A percentile compares a stretch with the other conserved stretches of the same genome.
phyloP scores from a whole-genome alignment of 1,139 yeast genomes.

The Yamadazyma trypodendri region DNA sequence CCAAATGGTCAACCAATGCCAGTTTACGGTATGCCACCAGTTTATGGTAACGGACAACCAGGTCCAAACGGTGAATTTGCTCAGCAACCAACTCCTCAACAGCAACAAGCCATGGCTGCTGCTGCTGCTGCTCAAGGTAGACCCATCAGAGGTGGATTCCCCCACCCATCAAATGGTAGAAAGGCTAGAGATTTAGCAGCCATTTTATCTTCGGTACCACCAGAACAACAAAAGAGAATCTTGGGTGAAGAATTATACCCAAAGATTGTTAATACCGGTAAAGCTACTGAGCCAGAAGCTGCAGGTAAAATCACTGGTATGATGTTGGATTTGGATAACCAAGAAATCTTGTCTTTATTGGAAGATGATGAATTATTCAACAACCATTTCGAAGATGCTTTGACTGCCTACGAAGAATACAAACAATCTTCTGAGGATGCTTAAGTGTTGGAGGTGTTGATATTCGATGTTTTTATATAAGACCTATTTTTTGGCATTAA shows the following conservation, averaged over 20 bases:
- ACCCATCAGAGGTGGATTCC: constrained; percentile 25
- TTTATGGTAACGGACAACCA: constrained; percentile 40
- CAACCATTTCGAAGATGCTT: constrained; percentile 92
- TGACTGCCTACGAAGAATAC: constrained; percentile 87
- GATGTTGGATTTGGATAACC: constrained; percentile 94
- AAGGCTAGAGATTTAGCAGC: constrained; percentile 52
- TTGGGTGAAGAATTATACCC: constrained; percentile 98
- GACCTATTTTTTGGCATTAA: constrained; percentile 24
- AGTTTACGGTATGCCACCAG: constrained; percentile 84
- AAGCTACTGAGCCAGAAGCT: constrained; percentile 84
- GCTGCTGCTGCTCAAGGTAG: constrained; percentile 8
- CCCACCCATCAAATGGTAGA: constrained; percentile 43
- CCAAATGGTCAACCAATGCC: constrained; percentile 82
- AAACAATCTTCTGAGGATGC: constrained; percentile 49
- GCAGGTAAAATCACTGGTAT: constrained; percentile 99
- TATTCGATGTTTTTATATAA: constrained; percentile 24
- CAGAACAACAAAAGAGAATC: constrained; percentile 93
- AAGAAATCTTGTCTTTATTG: constrained; percentile 84
- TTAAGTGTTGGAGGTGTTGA: constrained; percentile 14
- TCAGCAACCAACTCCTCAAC: constrained; percentile 20
- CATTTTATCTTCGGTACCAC: constrained; percentile 61
- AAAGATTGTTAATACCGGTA: constrained; percentile 86
- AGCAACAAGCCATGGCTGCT: constrained; percentile 6
- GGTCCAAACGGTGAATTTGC: constrained; percentile 31
- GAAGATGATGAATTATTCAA: constrained; percentile 89